A percentile compares a stretch with the other conserved stretches of the same genome.
These are phyloP conservation scores for Rhododendron ferrugineum DNA, from an alignment of 148 eudicot genomes.

Conservation along the genomic window DNA sequence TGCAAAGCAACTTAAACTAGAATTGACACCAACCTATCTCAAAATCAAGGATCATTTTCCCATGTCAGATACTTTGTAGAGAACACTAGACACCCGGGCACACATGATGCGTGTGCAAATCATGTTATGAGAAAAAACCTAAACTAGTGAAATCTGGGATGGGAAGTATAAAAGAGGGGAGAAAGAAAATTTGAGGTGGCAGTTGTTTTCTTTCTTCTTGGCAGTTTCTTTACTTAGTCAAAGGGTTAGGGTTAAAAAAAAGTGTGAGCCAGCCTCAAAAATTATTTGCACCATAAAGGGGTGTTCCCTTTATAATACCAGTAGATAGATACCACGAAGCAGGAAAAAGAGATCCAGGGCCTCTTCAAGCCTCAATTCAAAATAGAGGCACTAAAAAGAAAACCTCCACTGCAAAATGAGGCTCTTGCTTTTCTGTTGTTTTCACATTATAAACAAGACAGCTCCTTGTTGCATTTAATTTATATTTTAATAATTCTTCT, in stretches of 20 bases:
- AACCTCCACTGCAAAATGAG: not conserved
- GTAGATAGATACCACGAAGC: not conserved
- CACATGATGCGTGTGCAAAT: not conserved
- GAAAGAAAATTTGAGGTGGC: not conserved
- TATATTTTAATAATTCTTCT: not conserved
- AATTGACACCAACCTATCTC: not conserved
- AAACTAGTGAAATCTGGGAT: not conserved
- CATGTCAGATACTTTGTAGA: not conserved
- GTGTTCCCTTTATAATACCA: not conserved
- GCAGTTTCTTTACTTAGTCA: not conserved
- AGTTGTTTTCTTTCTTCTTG: not conserved
- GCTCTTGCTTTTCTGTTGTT: not conserved
- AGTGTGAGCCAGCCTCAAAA: not conserved
- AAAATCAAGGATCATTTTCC: not conserved
- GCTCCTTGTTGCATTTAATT: not conserved
- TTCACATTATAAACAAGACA: not conserved
- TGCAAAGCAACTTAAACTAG: not conserved
- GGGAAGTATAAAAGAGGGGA: not conserved
- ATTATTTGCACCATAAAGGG: not conserved
- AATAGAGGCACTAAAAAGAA: not conserved
- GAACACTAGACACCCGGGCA: not conserved
- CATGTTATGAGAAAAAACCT: not conserved
- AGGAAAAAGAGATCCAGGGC: not conserved
- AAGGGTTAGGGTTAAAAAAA: not conserved
- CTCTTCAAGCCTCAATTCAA: not conserved